Conservation (phyloP, 208 protist genomes). For the Giardia muris region DNA sequence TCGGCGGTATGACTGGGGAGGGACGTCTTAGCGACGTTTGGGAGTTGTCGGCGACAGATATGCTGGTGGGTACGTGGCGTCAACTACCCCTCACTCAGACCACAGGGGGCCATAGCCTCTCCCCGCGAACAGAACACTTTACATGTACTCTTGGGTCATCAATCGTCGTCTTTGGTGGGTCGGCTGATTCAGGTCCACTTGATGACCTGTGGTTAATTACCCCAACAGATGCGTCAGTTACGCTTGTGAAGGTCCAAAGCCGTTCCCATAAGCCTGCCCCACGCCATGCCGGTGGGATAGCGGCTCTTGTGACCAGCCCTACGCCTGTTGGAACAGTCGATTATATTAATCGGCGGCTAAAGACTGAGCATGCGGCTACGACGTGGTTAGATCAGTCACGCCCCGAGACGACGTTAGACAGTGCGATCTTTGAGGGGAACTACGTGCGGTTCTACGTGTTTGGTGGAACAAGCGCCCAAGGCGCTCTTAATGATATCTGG, state of each 20-base stretch:
- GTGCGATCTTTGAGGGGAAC: too few relatives aligned
- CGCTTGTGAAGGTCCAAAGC: too few relatives aligned
- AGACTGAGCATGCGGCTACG: too few relatives aligned
- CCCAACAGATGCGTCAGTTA: too few relatives aligned
- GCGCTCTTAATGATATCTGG: neutral
- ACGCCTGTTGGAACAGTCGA: too few relatives aligned
- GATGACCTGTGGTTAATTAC: neutral
- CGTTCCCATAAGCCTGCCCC: too few relatives aligned
- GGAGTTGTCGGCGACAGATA: neutral
- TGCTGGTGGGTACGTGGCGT: neutral
- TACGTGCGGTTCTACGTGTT: neutral
- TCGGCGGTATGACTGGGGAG: neutral
- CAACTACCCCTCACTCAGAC: neutral
- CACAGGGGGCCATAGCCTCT: neutral
- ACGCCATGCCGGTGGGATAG: too few relatives aligned
- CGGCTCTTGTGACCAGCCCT: too few relatives aligned
- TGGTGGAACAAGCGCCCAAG: neutral
- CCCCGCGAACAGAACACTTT: neutral
- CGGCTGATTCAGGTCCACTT: neutral
- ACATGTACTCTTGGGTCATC: neutral
- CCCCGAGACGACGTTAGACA: too few relatives aligned
- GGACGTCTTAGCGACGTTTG: neutral
- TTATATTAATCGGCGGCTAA: too few relatives aligned
- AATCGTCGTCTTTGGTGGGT: neutral
- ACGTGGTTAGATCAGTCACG: too few relatives aligned